These are phyloP conservation scores for Coemansia sp. DNA, from an alignment of 192 early-diverging fungal genomes.

Conservation along the genomic window DNA sequence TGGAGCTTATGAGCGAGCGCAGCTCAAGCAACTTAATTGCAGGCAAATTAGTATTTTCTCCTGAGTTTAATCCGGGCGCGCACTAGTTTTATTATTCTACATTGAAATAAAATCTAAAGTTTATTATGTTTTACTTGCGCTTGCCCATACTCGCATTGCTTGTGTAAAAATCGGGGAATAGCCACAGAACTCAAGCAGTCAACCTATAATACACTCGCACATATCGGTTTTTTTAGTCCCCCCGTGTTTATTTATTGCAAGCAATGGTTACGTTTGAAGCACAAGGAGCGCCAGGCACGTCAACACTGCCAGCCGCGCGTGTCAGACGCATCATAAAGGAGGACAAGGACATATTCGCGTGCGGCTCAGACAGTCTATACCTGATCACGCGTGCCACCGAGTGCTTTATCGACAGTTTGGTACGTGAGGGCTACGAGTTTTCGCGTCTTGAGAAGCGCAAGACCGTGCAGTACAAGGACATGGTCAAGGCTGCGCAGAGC, in stretches of 20 bases:
- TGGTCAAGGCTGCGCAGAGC: constrained; percentile 58
- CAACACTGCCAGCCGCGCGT: constrained; percentile 62
- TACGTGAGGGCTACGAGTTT: constrained; percentile 59
- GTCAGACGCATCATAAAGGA: constrained; percentile 73
- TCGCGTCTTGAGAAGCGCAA: constrained; percentile 69
- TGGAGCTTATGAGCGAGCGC: constrained; percentile 53
- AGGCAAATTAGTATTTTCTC: constrained; percentile 1
- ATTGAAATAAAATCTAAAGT: background rate
- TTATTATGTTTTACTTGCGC: background rate
- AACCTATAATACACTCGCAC: too few species aligned
- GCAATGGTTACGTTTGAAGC: constrained; percentile 25
- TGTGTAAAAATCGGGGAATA: background rate
- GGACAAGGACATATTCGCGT: constrained; percentile 68
- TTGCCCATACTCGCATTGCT: background rate
- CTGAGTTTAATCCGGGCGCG: constrained; percentile 28
- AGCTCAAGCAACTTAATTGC: constrained; percentile 8
- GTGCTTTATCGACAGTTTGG: constrained; percentile 67
- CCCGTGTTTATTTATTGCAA: background rate
- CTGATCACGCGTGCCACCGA: constrained; percentile 68
- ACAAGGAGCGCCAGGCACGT: constrained; percentile 43
- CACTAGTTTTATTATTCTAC: constrained; percentile 9
- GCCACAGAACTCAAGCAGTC: too few species aligned
- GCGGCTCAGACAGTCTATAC: constrained; percentile 66
- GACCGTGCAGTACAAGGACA: constrained; percentile 69
- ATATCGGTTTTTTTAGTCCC: too few species aligned